Conservation (phyloP, 805 yeast genomes). For the Yarrowia bubula region DNA sequence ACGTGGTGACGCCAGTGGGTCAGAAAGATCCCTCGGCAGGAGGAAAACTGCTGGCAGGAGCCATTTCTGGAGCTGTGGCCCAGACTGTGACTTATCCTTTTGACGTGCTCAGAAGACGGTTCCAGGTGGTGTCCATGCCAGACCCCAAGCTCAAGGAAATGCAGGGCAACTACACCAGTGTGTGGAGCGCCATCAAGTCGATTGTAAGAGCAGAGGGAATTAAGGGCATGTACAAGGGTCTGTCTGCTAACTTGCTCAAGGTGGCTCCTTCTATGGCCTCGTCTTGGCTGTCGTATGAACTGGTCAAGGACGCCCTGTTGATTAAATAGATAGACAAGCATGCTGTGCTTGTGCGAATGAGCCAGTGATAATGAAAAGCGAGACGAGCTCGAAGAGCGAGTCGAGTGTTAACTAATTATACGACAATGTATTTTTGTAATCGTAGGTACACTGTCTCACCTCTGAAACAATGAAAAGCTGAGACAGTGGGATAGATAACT, state of each 20-base stretch:
- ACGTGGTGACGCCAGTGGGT: slow-evolving; percentile 45
- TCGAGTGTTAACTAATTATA: too few relatives aligned
- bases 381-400: too few relatives aligned
- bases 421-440: too few relatives aligned
- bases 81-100: slow-evolving; percentile 90
- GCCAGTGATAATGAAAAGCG: too few relatives aligned
- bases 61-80: slow-evolving; percentile 82
- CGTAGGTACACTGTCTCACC: too few relatives aligned
- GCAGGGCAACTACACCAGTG: slow-evolving; percentile 54
- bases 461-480: too few relatives aligned
- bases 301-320: slow-evolving; percentile 48
- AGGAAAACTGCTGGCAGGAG: slow-evolving; percentile 74
- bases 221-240: slow-evolving; percentile 67
- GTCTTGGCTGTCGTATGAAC: slow-evolving; percentile 86
- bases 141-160: slow-evolving; percentile 56
- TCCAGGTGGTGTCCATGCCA: slow-evolving; percentile 81
- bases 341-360: too few relatives aligned
- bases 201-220: slow-evolving; percentile 76
- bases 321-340: slow-evolving; percentile 21
- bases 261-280: slow-evolving; percentile 96
- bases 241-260: slow-evolving; percentile 72
- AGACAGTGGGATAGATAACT: too few relatives aligned
- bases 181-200: slow-evolving; percentile 66
- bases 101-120: slow-evolving; percentile 82
- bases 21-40: slow-evolving; percentile 43